phyloP scores from a whole-genome alignment of 2,329 filamentous ascomycete genomes.

The Neoascochyta sp. region DNA sequence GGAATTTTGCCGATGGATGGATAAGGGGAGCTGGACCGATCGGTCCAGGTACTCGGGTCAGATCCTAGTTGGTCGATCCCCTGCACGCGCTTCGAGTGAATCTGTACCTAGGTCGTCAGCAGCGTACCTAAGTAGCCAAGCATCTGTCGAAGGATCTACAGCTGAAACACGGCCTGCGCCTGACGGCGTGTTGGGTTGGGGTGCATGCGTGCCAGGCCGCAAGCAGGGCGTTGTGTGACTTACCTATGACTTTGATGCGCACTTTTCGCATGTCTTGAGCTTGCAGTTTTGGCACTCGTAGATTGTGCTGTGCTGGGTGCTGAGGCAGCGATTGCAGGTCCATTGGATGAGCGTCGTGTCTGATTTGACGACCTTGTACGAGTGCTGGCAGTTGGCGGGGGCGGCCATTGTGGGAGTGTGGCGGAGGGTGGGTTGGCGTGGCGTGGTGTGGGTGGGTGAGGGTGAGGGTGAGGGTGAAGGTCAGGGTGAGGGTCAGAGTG shows the following conservation, averaged over 20 bases:
- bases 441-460: too few relatives aligned
- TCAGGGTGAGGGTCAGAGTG: constrained; percentile 4
- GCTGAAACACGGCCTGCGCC: constrained; percentile 9
- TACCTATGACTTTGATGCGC: constrained; percentile 44
- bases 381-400: constrained; percentile 47
- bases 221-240: constrained; percentile 6
- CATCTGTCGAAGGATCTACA: constrained; percentile 9
- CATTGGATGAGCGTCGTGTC: constrained; percentile 51
- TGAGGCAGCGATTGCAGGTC: constrained; percentile 53
- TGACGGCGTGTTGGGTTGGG: constrained; percentile 3
- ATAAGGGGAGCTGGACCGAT: constrained; percentile 11
- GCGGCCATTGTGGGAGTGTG: constrained; percentile 48
- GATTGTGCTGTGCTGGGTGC: constrained; percentile 50
- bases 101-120: constrained; percentile 25
- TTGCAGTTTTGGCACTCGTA: constrained; percentile 51
- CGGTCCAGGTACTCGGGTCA: constrained; percentile 9
- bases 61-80: constrained; percentile 24
- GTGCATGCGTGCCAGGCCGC: too few relatives aligned
- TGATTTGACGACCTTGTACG: constrained; percentile 51
- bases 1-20: constrained; percentile 8
- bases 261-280: constrained; percentile 49
- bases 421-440: too few relatives aligned
- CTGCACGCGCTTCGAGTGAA: constrained; percentile 16
- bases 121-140: constrained; percentile 17
- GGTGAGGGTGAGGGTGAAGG: constrained; percentile 3